These are phyloP conservation scores for Magnusiomyces tetraspermus DNA, from an alignment of 1,139 yeast genomes.

Conservation along the genomic window DNA sequence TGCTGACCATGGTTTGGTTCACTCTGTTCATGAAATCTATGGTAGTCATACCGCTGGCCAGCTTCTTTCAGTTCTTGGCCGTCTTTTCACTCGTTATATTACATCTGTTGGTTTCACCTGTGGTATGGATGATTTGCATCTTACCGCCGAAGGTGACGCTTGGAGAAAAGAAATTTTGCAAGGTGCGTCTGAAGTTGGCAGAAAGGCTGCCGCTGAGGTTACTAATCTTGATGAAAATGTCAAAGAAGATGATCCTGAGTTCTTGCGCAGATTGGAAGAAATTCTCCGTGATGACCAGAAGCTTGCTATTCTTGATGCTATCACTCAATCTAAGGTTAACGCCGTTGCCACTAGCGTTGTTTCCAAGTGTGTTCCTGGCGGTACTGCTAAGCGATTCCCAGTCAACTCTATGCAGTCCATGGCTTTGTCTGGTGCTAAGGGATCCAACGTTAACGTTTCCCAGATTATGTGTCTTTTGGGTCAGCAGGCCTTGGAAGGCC, in stretches of 20 bases:
- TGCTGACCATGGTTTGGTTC: conserved; percentile 92
- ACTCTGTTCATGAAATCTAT: conserved; percentile 90
- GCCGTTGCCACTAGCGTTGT: conserved; percentile 89
- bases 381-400: conserved; percentile 93
- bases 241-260: conserved; percentile 58
- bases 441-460: conserved; percentile 95
- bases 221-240: conserved; percentile 63
- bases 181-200: conserved; percentile 72
- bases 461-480: conserved; percentile 99
- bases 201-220: conserved; percentile 89
- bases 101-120: conserved; percentile 93
- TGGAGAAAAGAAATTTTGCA: conserved; percentile 80
- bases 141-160: conserved; percentile 80
- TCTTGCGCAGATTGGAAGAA: conserved; percentile 82
- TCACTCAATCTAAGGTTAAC: conserved; percentile 88
- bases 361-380: conserved; percentile 87
- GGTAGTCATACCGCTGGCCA: conserved; percentile 89
- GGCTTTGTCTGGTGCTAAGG: conserved; percentile 99
- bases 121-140: conserved; percentile 98
- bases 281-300: conserved; percentile 89
- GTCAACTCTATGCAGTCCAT: conserved; percentile 96
- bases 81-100: conserved; percentile 88
- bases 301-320: conserved; percentile 90
- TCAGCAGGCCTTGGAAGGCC: conserved; percentile 98
- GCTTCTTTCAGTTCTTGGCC: conserved; percentile 79